Conservation (phyloP, 108 stramenopile species). For the Ochromonas danica region DNA sequence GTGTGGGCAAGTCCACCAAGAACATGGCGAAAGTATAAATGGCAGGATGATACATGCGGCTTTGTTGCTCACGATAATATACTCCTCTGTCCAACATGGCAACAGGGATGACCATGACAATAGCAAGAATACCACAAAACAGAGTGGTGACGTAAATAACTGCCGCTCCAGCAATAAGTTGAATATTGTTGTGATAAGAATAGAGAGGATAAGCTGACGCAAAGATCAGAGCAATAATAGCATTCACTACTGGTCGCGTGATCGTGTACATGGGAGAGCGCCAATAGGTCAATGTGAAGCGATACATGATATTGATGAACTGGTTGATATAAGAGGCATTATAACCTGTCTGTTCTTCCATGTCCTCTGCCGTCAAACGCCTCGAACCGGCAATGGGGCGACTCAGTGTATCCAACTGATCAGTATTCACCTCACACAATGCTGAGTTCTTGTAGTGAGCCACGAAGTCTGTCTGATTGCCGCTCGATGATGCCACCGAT, state of each 20-base stretch:
- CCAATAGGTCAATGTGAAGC: conserved; percentile 59
- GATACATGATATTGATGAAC: not conserved
- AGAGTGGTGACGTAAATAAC: not conserved
- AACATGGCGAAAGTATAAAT: not conserved
- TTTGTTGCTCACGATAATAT: not conserved
- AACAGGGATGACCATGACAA: not conserved
- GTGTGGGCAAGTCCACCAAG: not conserved
- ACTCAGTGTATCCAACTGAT: not conserved
- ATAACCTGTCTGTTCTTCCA: not conserved
- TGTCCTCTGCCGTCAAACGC: not conserved
- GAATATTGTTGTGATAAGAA: too few relatives aligned
- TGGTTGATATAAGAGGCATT: conserved; percentile 26
- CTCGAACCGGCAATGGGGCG: not conserved
- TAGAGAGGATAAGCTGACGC: not conserved
- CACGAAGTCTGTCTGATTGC: not conserved
- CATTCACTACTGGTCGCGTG: conserved; percentile 38
- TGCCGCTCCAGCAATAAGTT: too few relatives aligned
- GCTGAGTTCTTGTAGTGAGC: not conserved
- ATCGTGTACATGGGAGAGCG: conserved; percentile 57
- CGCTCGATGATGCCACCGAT: too few relatives aligned
- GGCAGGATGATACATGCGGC: not conserved
- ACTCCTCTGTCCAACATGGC: not conserved
- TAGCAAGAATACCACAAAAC: not conserved
- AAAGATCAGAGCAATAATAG: not conserved
- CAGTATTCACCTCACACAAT: not conserved